Evolutionary conservation across 1,139 yeast genomes (phyloP).

Genomic region (Komagataea norvegica): DNA sequence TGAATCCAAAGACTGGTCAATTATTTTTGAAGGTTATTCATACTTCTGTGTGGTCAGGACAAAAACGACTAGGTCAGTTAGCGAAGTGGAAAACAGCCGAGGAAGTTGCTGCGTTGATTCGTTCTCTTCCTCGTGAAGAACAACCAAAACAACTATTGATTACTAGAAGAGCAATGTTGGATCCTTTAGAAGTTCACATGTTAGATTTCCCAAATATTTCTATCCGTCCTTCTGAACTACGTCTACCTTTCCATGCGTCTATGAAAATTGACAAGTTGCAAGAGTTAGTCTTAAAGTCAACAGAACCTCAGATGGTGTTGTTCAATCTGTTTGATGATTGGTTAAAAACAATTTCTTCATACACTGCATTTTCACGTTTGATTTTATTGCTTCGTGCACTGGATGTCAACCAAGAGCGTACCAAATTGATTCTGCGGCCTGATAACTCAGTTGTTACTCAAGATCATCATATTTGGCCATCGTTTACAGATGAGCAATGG

Average conservation of each 20-base stretch:
- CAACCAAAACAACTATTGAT: slow-evolving; percentile 92
- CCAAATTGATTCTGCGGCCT: slow-evolving; percentile 73
- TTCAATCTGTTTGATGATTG: slow-evolving; percentile 94
- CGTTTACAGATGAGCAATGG: slow-evolving; percentile 88
- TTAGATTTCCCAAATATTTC: slow-evolving; percentile 92
- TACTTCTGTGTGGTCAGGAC: slow-evolving; percentile 96
- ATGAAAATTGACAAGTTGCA: slow-evolving; percentile 77
- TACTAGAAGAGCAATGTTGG: slow-evolving; percentile 85
- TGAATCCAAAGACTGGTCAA: slow-evolving; percentile 90
- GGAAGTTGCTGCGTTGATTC: slow-evolving; percentile 86
- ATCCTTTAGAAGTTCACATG: slow-evolving; percentile 96
- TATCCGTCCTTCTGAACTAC: slow-evolving; percentile 84
- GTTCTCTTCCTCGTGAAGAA: slow-evolving; percentile 88
- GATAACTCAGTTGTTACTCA: slow-evolving; percentile 65
- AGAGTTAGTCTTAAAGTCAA: slow-evolving; percentile 77
- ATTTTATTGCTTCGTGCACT: slow-evolving; percentile 76
- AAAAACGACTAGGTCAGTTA: slow-evolving; percentile 85
- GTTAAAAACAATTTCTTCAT: slow-evolving; percentile 77
- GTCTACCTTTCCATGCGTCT: slow-evolving; percentile 85
- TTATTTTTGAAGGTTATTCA: slow-evolving; percentile 84
- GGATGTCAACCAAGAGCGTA: slow-evolving; percentile 69
- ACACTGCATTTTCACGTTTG: slow-evolving; percentile 89
- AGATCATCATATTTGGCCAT: slow-evolving; percentile 91
- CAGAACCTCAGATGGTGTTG: slow-evolving; percentile 88
- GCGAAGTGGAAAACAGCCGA: slow-evolving; percentile 99